Conservation (phyloP, 345 rosid species). For the Citrus trifoliata region DNA sequence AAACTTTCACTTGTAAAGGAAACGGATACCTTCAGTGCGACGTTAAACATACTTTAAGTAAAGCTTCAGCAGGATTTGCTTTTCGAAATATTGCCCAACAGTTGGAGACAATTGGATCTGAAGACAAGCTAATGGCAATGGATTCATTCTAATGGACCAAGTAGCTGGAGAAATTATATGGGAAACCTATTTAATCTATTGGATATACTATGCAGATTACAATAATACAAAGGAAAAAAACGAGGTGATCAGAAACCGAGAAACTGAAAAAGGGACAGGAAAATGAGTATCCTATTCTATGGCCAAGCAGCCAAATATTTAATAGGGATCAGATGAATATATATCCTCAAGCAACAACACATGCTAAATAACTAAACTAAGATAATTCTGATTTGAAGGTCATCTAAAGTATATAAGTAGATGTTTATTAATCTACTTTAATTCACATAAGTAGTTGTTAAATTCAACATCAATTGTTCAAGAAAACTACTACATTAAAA, state of each 20-base stretch:
- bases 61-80: neutral
- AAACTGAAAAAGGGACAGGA: neutral
- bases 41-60: neutral
- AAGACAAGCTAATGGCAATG: neutral
- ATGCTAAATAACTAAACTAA: neutral
- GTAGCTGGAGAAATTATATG: neutral
- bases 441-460: neutral
- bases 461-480: neutral
- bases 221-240: neutral
- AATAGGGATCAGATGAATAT: neutral
- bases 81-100: neutral
- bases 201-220: neutral
- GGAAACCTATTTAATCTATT: neutral
- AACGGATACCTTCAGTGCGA: neutral
- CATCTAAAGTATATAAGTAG: neutral
- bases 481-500: neutral
- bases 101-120: neutral
- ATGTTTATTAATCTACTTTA: neutral
- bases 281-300: neutral
- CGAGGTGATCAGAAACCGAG: neutral
- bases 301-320: neutral
- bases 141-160: neutral
- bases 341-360: neutral
- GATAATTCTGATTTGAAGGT: neutral
- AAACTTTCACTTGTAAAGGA: neutral